Evolutionary conservation across 2,329 filamentous ascomycete species (phyloP).

Genomic region (Furcasterigmium furcatum): DNA sequence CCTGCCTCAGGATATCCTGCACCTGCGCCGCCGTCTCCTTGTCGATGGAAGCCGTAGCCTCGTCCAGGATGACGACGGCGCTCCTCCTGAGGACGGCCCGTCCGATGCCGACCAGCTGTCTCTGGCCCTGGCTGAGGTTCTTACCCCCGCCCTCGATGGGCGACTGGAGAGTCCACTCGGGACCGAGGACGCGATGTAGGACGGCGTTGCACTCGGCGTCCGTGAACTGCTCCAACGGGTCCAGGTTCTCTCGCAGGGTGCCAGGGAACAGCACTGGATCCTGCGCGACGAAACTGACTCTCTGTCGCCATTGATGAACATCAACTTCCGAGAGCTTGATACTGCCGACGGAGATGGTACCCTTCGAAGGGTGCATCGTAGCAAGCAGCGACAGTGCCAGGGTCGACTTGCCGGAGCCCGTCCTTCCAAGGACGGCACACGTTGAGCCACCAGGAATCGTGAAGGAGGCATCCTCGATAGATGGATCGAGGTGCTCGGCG

Average conservation of each 20-base stretch:
- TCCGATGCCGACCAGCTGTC: constrained; percentile 59
- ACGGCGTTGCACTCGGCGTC: constrained; percentile 46
- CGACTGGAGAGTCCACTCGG: constrained; percentile 43
- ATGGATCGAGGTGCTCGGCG: constrained; percentile 71
- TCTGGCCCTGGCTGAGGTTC: constrained; percentile 60
- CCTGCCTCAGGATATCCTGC: constrained; percentile 53
- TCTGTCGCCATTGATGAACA: constrained; percentile 52
- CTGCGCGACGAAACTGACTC: constrained; percentile 62
- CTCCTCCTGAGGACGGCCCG: constrained; percentile 57
- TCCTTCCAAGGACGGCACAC: constrained; percentile 73
- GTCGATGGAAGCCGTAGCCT: constrained; percentile 63
- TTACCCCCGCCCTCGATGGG: constrained; percentile 56
- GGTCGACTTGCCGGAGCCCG: constrained; percentile 85
- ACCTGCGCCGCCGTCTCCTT: constrained; percentile 54
- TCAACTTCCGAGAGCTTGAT: constrained; percentile 50
- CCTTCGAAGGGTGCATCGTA: constrained; percentile 47
- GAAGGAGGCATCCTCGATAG: constrained; percentile 66
- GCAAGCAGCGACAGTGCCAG: constrained; percentile 57
- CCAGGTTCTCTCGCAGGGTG: constrained; percentile 61
- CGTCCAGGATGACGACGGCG: constrained; percentile 60
- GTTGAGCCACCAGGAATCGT: constrained; percentile 64
- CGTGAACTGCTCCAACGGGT: constrained; percentile 59
- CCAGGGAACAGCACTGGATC: constrained; percentile 61
- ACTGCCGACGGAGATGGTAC: constrained; percentile 50
- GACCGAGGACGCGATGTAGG: constrained; percentile 57